A percentile compares a stretch with the other conserved stretches of the same genome.
Conservation (phyloP, 805 yeast genomes). For the Kregervanrija pseudodelftensis region DNA sequence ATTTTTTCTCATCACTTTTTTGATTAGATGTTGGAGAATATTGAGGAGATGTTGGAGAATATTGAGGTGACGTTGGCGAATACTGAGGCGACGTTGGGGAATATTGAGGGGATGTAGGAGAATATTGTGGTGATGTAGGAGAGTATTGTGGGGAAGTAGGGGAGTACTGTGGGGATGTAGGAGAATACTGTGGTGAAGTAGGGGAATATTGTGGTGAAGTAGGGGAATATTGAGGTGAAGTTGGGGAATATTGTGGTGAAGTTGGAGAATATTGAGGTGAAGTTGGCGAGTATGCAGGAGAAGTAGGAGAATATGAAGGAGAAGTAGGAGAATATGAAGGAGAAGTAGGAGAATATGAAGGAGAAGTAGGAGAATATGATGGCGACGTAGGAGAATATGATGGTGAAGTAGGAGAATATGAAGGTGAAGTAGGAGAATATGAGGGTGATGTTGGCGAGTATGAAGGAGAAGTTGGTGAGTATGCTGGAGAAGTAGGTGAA, state of each 20-base stretch:
- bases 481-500: constrained; percentile 69
- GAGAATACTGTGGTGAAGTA: constrained; percentile 51
- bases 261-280: constrained; percentile 78
- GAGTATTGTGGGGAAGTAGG: constrained; percentile 63
- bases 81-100: constrained; percentile 73
- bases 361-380: constrained; percentile 60
- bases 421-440: constrained; percentile 75
- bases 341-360: constrained; percentile 69
- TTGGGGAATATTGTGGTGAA: constrained; percentile 64
- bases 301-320: constrained; percentile 65
- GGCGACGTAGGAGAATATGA: constrained; percentile 53
- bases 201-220: constrained; percentile 66
- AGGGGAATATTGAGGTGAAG: constrained; percentile 81
- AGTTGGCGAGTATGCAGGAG: constrained; percentile 75
- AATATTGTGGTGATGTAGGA: constrained; percentile 72
- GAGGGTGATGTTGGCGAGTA: constrained; percentile 67
- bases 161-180: constrained; percentile 46
- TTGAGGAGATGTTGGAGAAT: constrained; percentile 55
- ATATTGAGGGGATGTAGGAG: constrained; percentile 64
- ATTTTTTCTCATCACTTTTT: constrained; percentile 23
- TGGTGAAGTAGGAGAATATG: constrained; percentile 72
- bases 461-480: constrained; percentile 62
- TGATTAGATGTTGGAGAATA: constrained; percentile 62
- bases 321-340: constrained; percentile 77
- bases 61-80: constrained; percentile 62